Base-by-base conservation (phyloP, 768 basidiomycete species). In the Mycena chlorophos region DNA sequence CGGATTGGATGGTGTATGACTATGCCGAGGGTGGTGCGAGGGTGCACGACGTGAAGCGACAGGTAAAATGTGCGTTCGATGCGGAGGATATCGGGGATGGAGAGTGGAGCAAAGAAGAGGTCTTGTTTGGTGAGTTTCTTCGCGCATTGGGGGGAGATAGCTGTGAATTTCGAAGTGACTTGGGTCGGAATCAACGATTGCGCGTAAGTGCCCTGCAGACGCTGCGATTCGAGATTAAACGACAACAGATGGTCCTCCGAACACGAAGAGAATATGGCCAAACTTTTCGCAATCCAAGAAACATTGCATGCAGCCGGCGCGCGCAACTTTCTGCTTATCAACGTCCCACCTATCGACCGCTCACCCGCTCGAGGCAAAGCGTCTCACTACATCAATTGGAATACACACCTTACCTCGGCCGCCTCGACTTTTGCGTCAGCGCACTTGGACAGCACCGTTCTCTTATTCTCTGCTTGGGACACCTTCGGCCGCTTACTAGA, bases 121-220 rank as follows among this genome's bases (percentile, higher is more conserved):
- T 73, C 6, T 58, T 76, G 14, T 76, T 76, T 40, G 56, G 75
- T 73, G 57, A 55, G 68, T 52, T 17, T 5, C 8, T 4, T 19
- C 22, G 23, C 37, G 10, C 19, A 22, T 10, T 4, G 14, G 6
- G 22, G n/a, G 16, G 14, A 22, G 19, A 26, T 26, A 19, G 2
- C 16, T 27, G 12, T 27, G 22, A 51, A 8, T 30, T 38, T 54
- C 17, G 42, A 49, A 79, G 78, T 76, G 5, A 76, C 73, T 2
- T 78, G 77, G 77, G 68, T 79, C 22, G 78, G 78, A 3, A 79
- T 80, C 49, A 80, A 80, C 53, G 78, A 79, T 61, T 66, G 69
- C 63, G 72, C 66, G 73, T 74, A 57, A 34, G 69, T 43, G 39
- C 34, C 25, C 38, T 51, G 2, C 46, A 19, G 14, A 27, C n/a